Evolutionary conservation across 768 basidiomycete genomes (phyloP).

Genomic region (Tremella yokohamensis): DNA sequence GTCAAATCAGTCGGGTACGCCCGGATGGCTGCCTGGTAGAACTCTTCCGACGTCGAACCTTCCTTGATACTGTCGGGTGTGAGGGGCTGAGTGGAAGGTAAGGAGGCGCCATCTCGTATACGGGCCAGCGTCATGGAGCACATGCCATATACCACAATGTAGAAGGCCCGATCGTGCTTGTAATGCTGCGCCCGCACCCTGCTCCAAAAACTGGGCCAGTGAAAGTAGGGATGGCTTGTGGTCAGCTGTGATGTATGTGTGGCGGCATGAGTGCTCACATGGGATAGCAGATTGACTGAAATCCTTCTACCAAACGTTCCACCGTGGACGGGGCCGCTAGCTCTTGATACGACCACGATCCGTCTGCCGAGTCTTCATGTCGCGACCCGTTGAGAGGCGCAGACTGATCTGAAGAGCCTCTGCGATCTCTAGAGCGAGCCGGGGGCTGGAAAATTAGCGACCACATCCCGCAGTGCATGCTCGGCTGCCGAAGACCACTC

Average conservation of each 20-base stretch:
- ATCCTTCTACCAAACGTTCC: constrained; percentile 20
- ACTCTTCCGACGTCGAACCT: constrained; percentile 23
- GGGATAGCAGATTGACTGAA: constrained; percentile 26
- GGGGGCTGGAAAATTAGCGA: neutral
- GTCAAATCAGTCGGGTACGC: constrained; percentile 28
- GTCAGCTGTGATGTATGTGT: neutral
- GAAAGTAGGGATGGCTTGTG: constrained; percentile 15
- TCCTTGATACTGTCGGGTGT: neutral
- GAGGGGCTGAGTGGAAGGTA: neutral
- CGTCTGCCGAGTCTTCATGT: neutral
- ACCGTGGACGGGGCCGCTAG: constrained; percentile 16
- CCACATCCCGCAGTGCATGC: neutral
- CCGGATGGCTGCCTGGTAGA: constrained; percentile 24
- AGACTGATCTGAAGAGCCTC: neutral
- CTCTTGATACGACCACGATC: constrained; percentile 15
- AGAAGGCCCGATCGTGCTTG: constrained; percentile 19
- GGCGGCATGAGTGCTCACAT: constrained; percentile 23
- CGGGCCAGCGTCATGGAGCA: constrained; percentile 25
- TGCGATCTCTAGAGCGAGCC: neutral
- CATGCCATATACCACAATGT: constrained; percentile 15
- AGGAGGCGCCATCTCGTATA: constrained; percentile 22
- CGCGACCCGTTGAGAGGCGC: neutral
- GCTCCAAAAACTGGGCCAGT: constrained; percentile 24
- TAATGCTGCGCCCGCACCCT: constrained; percentile 12
- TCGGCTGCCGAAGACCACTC: constrained; percentile 10